Evolutionary conservation across 202 grass and related monocot species (phyloP), one percentile per base, ranked within the genome.

Genomic region (Saccharum hybrid): DNA sequence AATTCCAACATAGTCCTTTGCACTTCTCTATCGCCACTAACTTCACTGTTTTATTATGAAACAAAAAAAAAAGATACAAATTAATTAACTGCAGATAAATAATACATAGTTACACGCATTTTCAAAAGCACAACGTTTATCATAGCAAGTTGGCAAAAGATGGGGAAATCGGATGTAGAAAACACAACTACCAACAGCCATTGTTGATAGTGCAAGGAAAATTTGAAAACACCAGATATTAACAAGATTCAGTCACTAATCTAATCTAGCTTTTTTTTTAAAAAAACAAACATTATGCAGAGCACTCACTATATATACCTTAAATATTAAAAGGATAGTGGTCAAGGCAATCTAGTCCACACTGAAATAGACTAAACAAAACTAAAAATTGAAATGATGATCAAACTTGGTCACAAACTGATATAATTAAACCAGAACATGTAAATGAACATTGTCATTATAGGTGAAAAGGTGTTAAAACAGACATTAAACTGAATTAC

Each of bases 1-100:
- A 98, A 90, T 79, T 98, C 96, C 74, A 98, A 68, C 90, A 93
- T 95, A 42, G 92, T 95, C 68, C 91, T 74, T 74, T 98, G 92
- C 61, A 98, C 96, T 85, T 95, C 92, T 69, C 96, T 94, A 42
- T 98, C 92, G 43, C 92, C 96, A 22, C 91, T 95, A 66, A 92
- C 89, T 90, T 98, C 96, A 92, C 96, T 98, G 87, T n/a, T n/a
- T n/a, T 28, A 79, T 37, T n/a, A 86, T 75, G 38, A 40, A 41
- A 56, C 0, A 51, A 60, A 70, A 81, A n/a, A n/a, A 46, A 83
- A 39, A 48, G 77, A 7, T 39, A 26, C 68, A 68, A 28, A 66
- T 74, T 31, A 75, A 33, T 21, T n/a, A 59, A 63, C 23, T 11
- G 4, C 33, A 33, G 78, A 72, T 2, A 66, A 28, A 36, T 4